Evolutionary conservation across 257 asterid genomes (phyloP).

Genomic region (Lavandula angustifolia): DNA sequence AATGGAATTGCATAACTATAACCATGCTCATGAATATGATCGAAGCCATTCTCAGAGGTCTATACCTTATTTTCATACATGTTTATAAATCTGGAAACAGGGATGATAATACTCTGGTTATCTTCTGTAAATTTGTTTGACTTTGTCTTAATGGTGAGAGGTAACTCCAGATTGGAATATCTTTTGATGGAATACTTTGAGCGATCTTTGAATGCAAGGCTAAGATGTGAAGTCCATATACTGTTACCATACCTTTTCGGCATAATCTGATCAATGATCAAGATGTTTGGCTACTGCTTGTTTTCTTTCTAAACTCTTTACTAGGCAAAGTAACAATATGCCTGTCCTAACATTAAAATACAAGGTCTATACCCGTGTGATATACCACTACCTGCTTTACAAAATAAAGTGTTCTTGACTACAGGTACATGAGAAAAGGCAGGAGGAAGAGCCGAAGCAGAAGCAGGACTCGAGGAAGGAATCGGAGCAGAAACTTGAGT

Average conservation of each 20-base stretch:
- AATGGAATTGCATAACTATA: constrained; percentile 39
- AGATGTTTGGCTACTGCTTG: constrained; percentile 11
- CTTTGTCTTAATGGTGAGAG: not conserved
- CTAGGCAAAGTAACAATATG: not conserved
- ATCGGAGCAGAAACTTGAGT: constrained; percentile 42
- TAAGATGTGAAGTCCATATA: not conserved
- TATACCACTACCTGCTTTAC: not conserved
- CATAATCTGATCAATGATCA: constrained; percentile 12
- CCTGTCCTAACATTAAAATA: not conserved
- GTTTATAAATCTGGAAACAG: constrained; percentile 2
- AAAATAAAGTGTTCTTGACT: not conserved
- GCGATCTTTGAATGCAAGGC: not conserved
- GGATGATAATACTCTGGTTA: constrained; percentile 9
- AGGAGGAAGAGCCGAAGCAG: constrained; percentile 56
- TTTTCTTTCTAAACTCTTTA: not conserved
- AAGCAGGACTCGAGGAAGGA: constrained; percentile 48
- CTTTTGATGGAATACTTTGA: constrained; percentile 5
- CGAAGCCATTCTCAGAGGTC: constrained; percentile 53
- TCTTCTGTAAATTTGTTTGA: not conserved
- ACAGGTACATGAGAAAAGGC: constrained; percentile 50
- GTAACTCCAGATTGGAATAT: not conserved
- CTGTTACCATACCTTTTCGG: not conserved
- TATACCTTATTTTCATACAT: constrained; percentile 22
- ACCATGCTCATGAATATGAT: constrained; percentile 46
- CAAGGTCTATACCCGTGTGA: not conserved